Evolutionary conservation across 352 stramenopile species (phyloP).

Genomic region (Elongisporangium undulatum): DNA sequence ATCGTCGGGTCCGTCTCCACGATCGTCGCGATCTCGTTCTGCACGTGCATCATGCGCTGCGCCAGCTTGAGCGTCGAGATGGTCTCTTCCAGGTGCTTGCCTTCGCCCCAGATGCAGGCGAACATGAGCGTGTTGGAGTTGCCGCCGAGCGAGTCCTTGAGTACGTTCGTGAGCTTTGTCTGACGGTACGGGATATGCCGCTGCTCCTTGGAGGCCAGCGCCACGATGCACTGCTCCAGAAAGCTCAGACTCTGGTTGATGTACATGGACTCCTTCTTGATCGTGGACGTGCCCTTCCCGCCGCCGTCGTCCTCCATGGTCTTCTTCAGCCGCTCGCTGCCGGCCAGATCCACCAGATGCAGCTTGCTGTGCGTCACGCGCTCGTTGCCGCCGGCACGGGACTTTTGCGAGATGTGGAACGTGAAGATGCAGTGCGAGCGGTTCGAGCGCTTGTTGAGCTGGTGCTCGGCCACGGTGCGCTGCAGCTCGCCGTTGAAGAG

Average conservation of each 20-base stretch:
- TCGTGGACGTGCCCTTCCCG: slow-evolving; percentile 44
- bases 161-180: slow-evolving; percentile 94
- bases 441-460: slow-evolving; percentile 94
- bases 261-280: slow-evolving; percentile 97
- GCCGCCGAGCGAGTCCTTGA: slow-evolving; percentile 93
- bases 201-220: slow-evolving; percentile 62
- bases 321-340: slow-evolving; percentile 93
- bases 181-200: slow-evolving; percentile 91
- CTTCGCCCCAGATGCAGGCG: slow-evolving; percentile 92
- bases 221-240: slow-evolving; percentile 94
- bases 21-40: slow-evolving; percentile 86
- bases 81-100: slow-evolving; percentile 90
- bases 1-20: slow-evolving; percentile 84
- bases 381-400: slow-evolving; percentile 60
- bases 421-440: slow-evolving; percentile 93
- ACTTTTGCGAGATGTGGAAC: slow-evolving; percentile 89
- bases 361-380: slow-evolving; percentile 87
- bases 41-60: slow-evolving; percentile 92
- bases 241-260: slow-evolving; percentile 97
- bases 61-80: slow-evolving; percentile 92
- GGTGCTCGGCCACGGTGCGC: slow-evolving; percentile 91
- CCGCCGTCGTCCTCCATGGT: slow-evolving; percentile 64
- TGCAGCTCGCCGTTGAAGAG: slow-evolving; percentile 91
- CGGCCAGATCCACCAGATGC: slow-evolving; percentile 94
- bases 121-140: slow-evolving; percentile 96